These are phyloP conservation scores for Suhomyces bolitotheri DNA, from an alignment of 1,139 yeast species.

Conservation along the genomic window DNA sequence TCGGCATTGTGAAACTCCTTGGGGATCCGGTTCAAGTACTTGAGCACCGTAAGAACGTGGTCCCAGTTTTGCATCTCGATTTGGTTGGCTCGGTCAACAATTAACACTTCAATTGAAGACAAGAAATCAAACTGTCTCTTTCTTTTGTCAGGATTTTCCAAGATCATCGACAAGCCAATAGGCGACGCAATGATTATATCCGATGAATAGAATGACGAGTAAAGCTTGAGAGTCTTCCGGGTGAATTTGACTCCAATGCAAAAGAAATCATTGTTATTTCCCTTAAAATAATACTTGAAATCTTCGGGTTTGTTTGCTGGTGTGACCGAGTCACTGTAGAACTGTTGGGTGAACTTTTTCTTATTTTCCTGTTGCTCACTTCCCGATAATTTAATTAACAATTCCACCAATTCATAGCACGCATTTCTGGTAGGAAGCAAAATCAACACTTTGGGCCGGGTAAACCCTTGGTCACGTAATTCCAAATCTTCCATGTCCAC, in stretches of 20 bases:
- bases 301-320: constrained; percentile 75
- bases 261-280: constrained; percentile 90
- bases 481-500: constrained; percentile 50
- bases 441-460: constrained; percentile 85
- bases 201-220: constrained; percentile 79
- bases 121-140: constrained; percentile 70
- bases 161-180: constrained; percentile 78
- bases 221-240: constrained; percentile 79
- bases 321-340: constrained; percentile 55
- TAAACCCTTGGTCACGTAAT: constrained; percentile 89
- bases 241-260: constrained; percentile 88
- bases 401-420: constrained; percentile 69
- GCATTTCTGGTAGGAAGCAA: constrained; percentile 82
- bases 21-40: constrained; percentile 76
- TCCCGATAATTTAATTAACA: constrained; percentile 63
- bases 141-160: constrained; percentile 63
- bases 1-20: constrained; percentile 79
- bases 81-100: constrained; percentile 83
- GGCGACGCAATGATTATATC: constrained; percentile 93
- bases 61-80: constrained; percentile 94
- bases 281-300: constrained; percentile 76
- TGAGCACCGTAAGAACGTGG: constrained; percentile 70
- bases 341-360: constrained; percentile 72
- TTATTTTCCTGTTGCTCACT: constrained; percentile 77
- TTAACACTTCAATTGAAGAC: constrained; percentile 79